Percentiles rank a stretch among this genome's conserved stretches.
These are phyloP conservation scores for Micractinium conductrix DNA, from an alignment of 139 green algal genomes.

Conservation along the genomic window DNA sequence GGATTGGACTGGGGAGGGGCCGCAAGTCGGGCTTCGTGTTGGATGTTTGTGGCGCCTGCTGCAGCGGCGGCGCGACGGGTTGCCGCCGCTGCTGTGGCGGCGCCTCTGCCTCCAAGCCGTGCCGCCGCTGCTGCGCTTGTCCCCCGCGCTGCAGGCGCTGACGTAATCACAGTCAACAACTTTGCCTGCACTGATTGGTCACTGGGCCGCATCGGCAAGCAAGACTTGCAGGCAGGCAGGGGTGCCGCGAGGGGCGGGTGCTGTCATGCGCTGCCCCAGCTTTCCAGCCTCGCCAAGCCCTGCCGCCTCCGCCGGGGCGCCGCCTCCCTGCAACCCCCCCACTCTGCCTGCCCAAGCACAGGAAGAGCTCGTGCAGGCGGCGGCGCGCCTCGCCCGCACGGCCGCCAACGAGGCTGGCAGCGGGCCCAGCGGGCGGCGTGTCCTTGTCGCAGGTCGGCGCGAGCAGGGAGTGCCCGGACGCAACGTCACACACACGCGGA, in stretches of 20 bases:
- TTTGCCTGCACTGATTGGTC: conserved; percentile 57
- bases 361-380: conserved; percentile 27
- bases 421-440: background rate
- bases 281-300: no score
- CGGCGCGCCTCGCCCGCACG: background rate
- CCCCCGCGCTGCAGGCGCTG: conserved; percentile 32
- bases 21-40: no score
- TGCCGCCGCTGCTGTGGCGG: no score
- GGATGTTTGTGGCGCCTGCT: no score
- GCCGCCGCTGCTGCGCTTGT: background rate
- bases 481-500: background rate
- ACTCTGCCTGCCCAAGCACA: background rate
- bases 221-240: background rate
- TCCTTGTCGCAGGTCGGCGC: conserved; percentile 34
- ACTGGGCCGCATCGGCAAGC: conserved; percentile 1
- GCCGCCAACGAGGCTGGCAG: conserved; percentile 10
- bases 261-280: no score
- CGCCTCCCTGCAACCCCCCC: background rate
- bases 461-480: background rate
- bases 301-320: no score
- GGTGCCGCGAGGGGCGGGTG: no score
- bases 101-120: no score
- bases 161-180: conserved; percentile 67
- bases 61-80: no score
- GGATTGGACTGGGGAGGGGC: no score